Evolutionary conservation across 2,329 filamentous ascomycete genomes (phyloP).

Genomic region (Penicillium sp.): DNA sequence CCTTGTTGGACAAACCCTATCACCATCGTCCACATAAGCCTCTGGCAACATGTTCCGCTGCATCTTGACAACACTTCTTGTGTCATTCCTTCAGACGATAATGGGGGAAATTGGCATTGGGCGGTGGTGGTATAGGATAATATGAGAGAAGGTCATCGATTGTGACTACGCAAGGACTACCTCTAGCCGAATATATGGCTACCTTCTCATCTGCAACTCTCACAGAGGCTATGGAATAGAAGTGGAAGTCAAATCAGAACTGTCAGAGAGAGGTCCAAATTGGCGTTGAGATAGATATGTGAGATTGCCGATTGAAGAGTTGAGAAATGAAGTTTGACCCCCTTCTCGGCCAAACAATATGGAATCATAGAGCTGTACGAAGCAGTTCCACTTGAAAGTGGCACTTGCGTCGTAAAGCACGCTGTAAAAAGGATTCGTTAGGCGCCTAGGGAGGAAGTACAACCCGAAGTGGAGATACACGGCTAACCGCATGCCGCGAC

Average conservation of each 20-base stretch:
- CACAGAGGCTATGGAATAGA: neutral
- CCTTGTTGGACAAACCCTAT: neutral
- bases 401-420: no score
- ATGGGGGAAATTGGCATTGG: neutral
- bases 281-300: no score
- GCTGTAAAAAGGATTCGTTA: no score
- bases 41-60: neutral
- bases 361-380: no score
- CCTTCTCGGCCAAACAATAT: no score
- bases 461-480: no score
- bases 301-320: no score
- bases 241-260: neutral
- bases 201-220: neutral
- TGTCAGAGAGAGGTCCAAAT: no score
- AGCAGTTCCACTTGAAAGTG: no score
- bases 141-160: neutral
- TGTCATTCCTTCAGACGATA: neutral
- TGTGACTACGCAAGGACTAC: neutral
- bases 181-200: neutral
- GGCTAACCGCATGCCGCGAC: no score
- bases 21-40: neutral
- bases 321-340: no score
- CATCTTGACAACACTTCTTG: neutral
- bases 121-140: neutral
- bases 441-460: no score